A percentile compares a stretch with the other conserved stretches of the same genome.
Conservation (phyloP, 2,329 filamentous ascomycete genomes). For the Aspergillus aculeatinus region DNA sequence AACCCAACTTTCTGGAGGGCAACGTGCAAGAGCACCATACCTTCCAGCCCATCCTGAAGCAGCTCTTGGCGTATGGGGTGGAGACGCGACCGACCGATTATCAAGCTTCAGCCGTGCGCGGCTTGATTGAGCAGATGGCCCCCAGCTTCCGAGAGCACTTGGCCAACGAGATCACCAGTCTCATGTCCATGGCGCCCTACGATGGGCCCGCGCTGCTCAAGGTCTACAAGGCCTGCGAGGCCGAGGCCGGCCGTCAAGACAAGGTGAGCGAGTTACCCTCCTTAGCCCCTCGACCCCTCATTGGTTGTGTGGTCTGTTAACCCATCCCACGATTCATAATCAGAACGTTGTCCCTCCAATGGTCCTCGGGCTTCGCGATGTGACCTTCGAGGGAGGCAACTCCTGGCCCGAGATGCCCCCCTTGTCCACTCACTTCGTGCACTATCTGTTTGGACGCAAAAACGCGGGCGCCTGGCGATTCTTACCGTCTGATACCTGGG, state of each 20-base stretch:
- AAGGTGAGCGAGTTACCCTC: background rate
- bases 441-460: background rate
- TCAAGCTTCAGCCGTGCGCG: background rate
- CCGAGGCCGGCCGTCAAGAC: background rate
- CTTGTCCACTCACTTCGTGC: background rate
- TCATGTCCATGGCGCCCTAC: background rate
- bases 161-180: background rate
- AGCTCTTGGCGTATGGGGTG: background rate
- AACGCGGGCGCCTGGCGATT: background rate
- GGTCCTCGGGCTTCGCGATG: slow-evolving; percentile 1
- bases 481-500: background rate
- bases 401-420: background rate
- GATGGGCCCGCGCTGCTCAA: background rate
- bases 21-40: background rate
- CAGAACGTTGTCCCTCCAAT: background rate
- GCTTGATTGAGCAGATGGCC: background rate
- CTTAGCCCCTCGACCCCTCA: too few species aligned
- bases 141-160: background rate
- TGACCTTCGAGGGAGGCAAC: background rate
- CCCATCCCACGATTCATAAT: background rate
- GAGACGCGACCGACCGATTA: background rate
- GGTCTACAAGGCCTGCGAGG: background rate
- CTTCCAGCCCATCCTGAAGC: background rate
- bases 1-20: background rate
- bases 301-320: background rate